These are phyloP conservation scores for Suillus luteus DNA, from an alignment of 768 basidiomycete genomes.

Conservation along the genomic window DNA sequence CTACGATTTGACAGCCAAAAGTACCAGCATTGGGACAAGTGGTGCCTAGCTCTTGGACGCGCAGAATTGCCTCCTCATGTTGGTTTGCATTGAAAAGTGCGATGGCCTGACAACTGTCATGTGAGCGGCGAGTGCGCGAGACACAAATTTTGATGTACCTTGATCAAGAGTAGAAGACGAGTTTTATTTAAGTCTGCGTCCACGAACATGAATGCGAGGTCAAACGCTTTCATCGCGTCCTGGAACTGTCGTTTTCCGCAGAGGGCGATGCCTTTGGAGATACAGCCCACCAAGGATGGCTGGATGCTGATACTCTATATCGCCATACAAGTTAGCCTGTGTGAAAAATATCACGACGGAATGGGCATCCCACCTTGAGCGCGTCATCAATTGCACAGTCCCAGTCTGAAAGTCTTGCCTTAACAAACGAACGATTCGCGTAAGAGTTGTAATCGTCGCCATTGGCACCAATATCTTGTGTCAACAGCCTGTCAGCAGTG, in stretches of 20 bases:
- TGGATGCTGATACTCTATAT: not conserved
- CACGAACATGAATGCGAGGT: slow-evolving; percentile 1
- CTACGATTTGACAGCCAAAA: not conserved
- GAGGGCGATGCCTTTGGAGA: not conserved
- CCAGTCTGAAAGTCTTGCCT: not conserved
- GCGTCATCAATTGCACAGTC: not conserved
- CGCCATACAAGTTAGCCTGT: too few relatives aligned
- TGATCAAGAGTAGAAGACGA: not conserved
- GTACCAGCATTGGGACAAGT: not conserved
- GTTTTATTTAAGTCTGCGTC: not conserved
- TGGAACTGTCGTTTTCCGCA: not conserved
- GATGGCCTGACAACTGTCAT: not conserved
- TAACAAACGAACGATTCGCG: not conserved
- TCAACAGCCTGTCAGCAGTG: not conserved
- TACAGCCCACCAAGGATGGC: not conserved
- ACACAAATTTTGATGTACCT: not conserved
- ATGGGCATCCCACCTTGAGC: not conserved
- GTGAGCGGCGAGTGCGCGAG: not conserved
- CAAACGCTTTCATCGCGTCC: slow-evolving; percentile 1
- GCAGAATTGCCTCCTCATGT: not conserved
- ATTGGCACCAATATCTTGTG: not conserved
- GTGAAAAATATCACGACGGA: not conserved
- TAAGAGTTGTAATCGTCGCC: not conserved
- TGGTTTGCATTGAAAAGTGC: not conserved
- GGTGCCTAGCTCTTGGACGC: not conserved